Evolutionary conservation across 495 filamentous ascomycete species (phyloP), one percentile per base, ranked within the genome.

Genomic region (Talaromyces stipitatus): DNA sequence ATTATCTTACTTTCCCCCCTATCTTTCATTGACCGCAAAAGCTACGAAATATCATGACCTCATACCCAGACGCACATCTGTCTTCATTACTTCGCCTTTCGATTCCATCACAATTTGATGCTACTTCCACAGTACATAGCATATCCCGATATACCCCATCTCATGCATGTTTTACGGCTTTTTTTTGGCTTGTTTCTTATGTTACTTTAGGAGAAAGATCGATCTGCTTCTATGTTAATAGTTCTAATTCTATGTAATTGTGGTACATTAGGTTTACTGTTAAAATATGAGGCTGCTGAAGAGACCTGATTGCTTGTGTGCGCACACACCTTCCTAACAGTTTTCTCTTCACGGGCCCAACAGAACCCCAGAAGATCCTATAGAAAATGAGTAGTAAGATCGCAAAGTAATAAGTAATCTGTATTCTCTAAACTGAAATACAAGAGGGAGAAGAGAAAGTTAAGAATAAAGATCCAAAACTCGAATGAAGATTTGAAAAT

Each of bases 401-500:
- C 29, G 27, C 14, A n/a, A 27, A 58, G 14, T 52, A 41, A 57
- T 27, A 18, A 30, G 54, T 38, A 57, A 50, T 41, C 6, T 18
- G 16, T 29, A 18, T 48, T 48, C 45, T 48, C 45, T 48, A 48
- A 14, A 48, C 43, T 18, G 52, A 56, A 29, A 54, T 29, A 23
- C 51, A 54, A 58, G 41, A 36, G 43, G 43, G 36, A 54, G 58
- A 55, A 57, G 38, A 22, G 32, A 30, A 29, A 53, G 26, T 14
- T 9, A 43, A 41, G 14, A 52, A 58, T 26, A 56, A 24, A 53
- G 14, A 6, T 11, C 23, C 20, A 54, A 54, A 54, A 52, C 16
- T 47, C 9, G n/a, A 28, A 32, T 12, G 11, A 24, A 45, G 22
- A 18, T 16, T 23, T 28, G 24, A 54, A 6, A 41, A 43, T 0